Percentiles rank a stretch among this genome's conserved stretches.
Evolutionary conservation across 805 yeast species (phyloP).

Genomic region (Cyberlindnera suaveolens): DNA sequence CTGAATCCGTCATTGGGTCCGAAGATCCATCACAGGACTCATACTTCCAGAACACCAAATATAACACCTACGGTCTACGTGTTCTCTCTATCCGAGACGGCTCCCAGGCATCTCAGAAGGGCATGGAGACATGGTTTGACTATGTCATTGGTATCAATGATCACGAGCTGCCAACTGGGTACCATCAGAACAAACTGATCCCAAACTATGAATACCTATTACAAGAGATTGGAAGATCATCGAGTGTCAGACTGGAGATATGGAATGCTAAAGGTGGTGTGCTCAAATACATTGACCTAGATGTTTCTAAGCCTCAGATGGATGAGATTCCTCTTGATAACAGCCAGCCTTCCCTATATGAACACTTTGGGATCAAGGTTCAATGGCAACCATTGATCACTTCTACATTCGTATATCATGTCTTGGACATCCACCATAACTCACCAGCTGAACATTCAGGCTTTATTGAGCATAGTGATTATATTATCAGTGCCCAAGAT

Average conservation of each 20-base stretch:
- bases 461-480: conserved; percentile 78
- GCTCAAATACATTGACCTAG: conserved; percentile 33
- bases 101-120: conserved; percentile 43
- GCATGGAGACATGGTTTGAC: conserved; percentile 84
- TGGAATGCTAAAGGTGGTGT: conserved; percentile 89
- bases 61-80: conserved; percentile 45
- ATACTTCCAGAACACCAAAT: conserved; percentile 24
- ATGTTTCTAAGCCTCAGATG: conserved; percentile 27
- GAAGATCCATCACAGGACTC: conserved; percentile 23
- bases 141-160: conserved; percentile 77
- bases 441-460: conserved; percentile 85
- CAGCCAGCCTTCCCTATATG: conserved; percentile 28
- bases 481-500: conserved; percentile 80
- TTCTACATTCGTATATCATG: conserved; percentile 83
- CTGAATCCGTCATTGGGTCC: conserved; percentile 21
- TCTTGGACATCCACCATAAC: conserved; percentile 61
- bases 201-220: conserved; percentile 39
- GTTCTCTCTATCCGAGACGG: conserved; percentile 42
- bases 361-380: conserved; percentile 56
- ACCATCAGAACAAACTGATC: conserved; percentile 28
- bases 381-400: conserved; percentile 74
- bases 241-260: conserved; percentile 45
- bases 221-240: conserved; percentile 35
- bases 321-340: conserved; percentile 22
- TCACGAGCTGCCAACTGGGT: conserved; percentile 42